These are phyloP conservation scores for Leishmania guyanensis DNA, from an alignment of 208 protist species.

Conservation along the genomic window DNA sequence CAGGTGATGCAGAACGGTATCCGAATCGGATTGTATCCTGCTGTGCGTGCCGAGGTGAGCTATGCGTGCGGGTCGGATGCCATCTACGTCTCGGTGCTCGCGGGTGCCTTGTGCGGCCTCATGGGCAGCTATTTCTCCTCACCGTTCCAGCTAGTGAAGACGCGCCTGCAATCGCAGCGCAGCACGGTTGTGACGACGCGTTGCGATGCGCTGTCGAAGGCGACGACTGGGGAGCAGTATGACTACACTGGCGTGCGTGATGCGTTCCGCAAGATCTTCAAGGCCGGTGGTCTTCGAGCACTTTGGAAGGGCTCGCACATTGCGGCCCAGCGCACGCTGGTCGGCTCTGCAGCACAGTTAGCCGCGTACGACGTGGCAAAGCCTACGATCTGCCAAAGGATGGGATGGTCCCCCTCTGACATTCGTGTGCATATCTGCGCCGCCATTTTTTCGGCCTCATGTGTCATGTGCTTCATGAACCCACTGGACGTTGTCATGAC, in stretches of 20 bases:
- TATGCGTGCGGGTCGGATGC: constrained; percentile 14
- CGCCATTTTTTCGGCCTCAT: constrained; percentile 34
- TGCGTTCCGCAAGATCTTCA: constrained; percentile 46
- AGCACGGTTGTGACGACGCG: constrained; percentile 31
- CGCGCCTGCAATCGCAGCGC: constrained; percentile 65
- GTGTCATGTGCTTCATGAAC: constrained; percentile 48
- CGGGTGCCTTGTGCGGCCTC: constrained; percentile 42
- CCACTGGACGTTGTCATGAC: constrained; percentile 75
- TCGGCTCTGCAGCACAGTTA: constrained; percentile 52
- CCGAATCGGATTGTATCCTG: constrained; percentile 62
- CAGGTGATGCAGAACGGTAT: constrained; percentile 70
- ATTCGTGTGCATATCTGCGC: constrained; percentile 52
- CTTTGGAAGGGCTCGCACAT: constrained; percentile 54
- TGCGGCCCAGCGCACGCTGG: constrained; percentile 46
- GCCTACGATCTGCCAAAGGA: constrained; percentile 9
- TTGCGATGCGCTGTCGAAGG: constrained; percentile 20
- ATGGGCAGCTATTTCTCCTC: constrained; percentile 51
- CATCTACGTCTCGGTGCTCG: constrained; percentile 18
- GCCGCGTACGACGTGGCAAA: constrained; percentile 59
- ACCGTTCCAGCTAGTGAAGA: constrained; percentile 75
- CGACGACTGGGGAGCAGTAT: constrained; percentile 51
- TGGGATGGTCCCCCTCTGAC: constrained; percentile 33
- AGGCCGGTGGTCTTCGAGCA: constrained; percentile 36
- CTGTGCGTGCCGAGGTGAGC: constrained; percentile 38
- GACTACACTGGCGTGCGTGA: constrained; percentile 48